phyloP scores from a whole-genome alignment of 2,329 filamentous ascomycete genomes.

The Colletotrichum agaves region DNA sequence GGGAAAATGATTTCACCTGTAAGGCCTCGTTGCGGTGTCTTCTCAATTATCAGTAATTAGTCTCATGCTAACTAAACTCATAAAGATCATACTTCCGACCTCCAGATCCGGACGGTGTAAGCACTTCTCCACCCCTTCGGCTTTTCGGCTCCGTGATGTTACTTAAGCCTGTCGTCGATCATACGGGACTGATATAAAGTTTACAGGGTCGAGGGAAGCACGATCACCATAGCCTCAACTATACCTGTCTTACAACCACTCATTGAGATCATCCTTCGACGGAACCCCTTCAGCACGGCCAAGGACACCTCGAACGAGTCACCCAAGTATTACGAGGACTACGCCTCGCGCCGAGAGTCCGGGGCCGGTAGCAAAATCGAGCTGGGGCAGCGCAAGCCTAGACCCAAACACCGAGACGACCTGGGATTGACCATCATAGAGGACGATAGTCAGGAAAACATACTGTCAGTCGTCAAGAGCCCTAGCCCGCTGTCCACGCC shows the following conservation, averaged over 20 bases:
- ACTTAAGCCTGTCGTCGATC: constrained; percentile 4
- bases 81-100: constrained; percentile 50
- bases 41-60: no score
- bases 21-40: neutral
- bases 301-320: neutral
- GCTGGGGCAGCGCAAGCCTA: constrained; percentile 32
- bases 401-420: constrained; percentile 24
- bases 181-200: neutral
- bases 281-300: constrained; percentile 17
- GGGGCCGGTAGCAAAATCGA: constrained; percentile 16
- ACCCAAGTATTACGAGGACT: constrained; percentile 9
- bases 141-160: neutral
- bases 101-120: constrained; percentile 58
- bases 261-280: constrained; percentile 1
- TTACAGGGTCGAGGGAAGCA: constrained; percentile 46
- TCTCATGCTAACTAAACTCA: neutral
- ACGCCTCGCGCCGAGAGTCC: neutral
- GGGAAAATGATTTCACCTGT: constrained; percentile 42
- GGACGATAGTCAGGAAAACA: constrained; percentile 37
- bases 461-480: neutral
- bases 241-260: constrained; percentile 49
- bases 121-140: neutral
- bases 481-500: neutral
- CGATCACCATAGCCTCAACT: constrained; percentile 49
- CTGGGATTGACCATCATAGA: constrained; percentile 37